Evolutionary conservation across 345 rosid species (phyloP).

Genomic region (Orychophragmus violaceus): DNA sequence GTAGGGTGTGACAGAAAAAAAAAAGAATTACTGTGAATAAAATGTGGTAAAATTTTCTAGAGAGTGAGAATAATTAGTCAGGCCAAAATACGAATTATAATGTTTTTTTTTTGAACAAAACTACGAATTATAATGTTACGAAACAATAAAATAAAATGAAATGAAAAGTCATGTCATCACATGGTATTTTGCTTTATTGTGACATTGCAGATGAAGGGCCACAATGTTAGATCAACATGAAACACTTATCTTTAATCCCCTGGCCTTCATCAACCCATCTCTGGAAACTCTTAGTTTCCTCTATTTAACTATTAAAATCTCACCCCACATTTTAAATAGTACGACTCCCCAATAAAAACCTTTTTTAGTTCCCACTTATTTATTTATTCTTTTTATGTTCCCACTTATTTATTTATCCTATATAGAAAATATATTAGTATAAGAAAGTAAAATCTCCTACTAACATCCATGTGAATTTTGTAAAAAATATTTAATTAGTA

Average conservation of each 20-base stretch:
- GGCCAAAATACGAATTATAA: background rate
- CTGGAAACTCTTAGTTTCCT: conserved; percentile 31
- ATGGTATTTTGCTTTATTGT: conserved; percentile 30
- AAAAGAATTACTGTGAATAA: background rate
- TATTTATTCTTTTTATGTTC: background rate
- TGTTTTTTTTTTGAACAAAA: too few species aligned
- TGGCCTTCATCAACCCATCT: conserved; percentile 53
- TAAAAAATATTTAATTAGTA: too few species aligned
- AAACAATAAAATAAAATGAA: background rate
- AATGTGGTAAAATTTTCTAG: background rate
- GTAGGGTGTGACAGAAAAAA: too few species aligned
- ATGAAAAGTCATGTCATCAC: conserved; percentile 32
- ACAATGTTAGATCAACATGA: conserved; percentile 54
- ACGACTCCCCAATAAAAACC: background rate
- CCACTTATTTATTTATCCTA: background rate
- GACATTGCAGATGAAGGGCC: conserved; percentile 26
- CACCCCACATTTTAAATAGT: background rate
- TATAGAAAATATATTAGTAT: background rate
- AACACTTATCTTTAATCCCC: conserved; percentile 50
- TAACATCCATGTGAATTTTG: background rate
- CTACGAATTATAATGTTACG: background rate
- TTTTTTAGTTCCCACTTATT: background rate
- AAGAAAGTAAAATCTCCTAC: background rate
- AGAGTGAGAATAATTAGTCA: background rate
- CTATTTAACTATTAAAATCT: background rate